Conservation (phyloP, 2,329 filamentous ascomycete species). For the Fonsecaea pedrosoi region DNA sequence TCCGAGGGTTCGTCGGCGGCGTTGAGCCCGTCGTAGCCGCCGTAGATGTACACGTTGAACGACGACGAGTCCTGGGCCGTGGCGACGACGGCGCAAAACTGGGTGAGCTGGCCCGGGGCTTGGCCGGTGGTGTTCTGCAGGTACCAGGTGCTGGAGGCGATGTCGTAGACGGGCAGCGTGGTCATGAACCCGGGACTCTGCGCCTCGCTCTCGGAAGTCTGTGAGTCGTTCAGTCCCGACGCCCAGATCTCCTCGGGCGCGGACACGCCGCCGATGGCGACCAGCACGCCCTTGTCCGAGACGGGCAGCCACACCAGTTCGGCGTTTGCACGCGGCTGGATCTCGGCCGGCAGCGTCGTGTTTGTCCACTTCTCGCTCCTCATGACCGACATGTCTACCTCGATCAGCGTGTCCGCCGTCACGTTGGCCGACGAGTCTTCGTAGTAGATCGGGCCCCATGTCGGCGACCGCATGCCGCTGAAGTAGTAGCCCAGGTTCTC, state of each 20-base stretch:
- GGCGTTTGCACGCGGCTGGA: conserved; percentile 66
- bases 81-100: conserved; percentile 52
- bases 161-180: conserved; percentile 48
- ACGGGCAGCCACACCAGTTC: conserved; percentile 68
- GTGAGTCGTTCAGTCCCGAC: conserved; percentile 31
- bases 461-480: conserved; percentile 63
- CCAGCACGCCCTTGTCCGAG: conserved; percentile 46
- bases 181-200: conserved; percentile 47
- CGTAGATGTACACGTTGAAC: conserved; percentile 47
- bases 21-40: conserved; percentile 43
- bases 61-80: conserved; percentile 49
- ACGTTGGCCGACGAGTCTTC: conserved; percentile 59
- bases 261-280: conserved; percentile 49
- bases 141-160: conserved; percentile 46
- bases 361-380: conserved; percentile 64
- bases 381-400: conserved; percentile 65
- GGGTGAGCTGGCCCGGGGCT: conserved; percentile 46
- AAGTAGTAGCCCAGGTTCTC: conserved; percentile 77
- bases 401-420: conserved; percentile 64
- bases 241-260: conserved; percentile 39
- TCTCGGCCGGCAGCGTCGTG: conserved; percentile 55
- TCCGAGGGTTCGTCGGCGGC: conserved; percentile 45
- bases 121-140: conserved; percentile 49
- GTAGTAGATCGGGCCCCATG: conserved; percentile 54
- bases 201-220: conserved; percentile 29